phyloP scores from a whole-genome alignment of 306 rosid species.

The Albizia julibrissin region DNA sequence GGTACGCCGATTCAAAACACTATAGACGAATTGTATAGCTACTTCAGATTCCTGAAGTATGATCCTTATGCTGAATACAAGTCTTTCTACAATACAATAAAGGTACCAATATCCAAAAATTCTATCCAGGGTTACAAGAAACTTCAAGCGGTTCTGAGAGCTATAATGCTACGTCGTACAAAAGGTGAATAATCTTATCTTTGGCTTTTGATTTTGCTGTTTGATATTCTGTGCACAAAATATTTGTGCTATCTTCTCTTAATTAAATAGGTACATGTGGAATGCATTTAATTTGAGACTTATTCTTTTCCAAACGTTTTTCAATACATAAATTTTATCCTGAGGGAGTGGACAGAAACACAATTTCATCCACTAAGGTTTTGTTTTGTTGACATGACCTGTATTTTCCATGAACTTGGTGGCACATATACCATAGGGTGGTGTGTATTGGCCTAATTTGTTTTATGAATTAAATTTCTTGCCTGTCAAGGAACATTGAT shows the following conservation, averaged over 20 bases:
- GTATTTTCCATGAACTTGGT: slow-evolving; percentile 25
- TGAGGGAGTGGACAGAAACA: slow-evolving; percentile 20
- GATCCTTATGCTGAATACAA: slow-evolving; percentile 92
- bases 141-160: slow-evolving; percentile 97
- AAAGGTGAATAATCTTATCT: slow-evolving; percentile 61
- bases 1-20: slow-evolving; percentile 97
- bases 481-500: slow-evolving; percentile 71
- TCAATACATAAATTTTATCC: slow-evolving; percentile 1
- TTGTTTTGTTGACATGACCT: slow-evolving; percentile 21
- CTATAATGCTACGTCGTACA: slow-evolving; percentile 98
- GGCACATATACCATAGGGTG: slow-evolving; percentile 20
- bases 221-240: slow-evolving; percentile 14
- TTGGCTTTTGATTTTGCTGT: slow-evolving; percentile 3
- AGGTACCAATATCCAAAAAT: slow-evolving; percentile 89
- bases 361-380: slow-evolving; percentile 24
- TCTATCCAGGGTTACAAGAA: slow-evolving; percentile 90
- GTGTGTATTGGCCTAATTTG: slow-evolving; percentile 32
- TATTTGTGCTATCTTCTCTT: not conserved
- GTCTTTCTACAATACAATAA: slow-evolving; percentile 78
- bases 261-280: not conserved
- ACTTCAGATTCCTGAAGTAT: slow-evolving; percentile 93
- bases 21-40: slow-evolving; percentile 92
- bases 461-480: slow-evolving; percentile 23
- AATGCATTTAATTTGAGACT: slow-evolving; percentile 5
- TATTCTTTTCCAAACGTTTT: slow-evolving; percentile 15